Evolutionary conservation across 116 monocot genomes (phyloP).

Genomic region (Zostera marina): DNA sequence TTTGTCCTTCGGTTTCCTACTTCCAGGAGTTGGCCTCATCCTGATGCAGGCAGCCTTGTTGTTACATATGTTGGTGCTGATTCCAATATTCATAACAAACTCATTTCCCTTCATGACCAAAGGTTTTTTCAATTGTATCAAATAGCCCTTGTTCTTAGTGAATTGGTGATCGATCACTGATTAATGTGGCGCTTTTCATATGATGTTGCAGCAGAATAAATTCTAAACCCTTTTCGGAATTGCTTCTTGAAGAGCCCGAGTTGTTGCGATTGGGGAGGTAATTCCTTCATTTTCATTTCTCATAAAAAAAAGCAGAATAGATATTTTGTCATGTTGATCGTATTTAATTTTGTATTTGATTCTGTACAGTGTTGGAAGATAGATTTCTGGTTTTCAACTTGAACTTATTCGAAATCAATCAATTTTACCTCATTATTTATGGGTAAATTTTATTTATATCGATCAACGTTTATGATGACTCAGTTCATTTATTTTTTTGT

Average conservation of each 20-base stretch:
- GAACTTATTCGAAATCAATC: too few relatives aligned
- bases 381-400: too few relatives aligned
- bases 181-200: not conserved
- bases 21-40: constrained; percentile 94
- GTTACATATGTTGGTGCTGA: constrained; percentile 70
- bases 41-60: constrained; percentile 83
- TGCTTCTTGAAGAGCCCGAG: constrained; percentile 68
- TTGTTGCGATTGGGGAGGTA: constrained; percentile 65
- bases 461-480: too few relatives aligned
- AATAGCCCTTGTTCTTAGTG: not conserved
- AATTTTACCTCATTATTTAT: too few relatives aligned
- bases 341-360: too few relatives aligned
- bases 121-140: constrained; percentile 18
- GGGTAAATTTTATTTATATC: too few relatives aligned
- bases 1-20: constrained; percentile 91
- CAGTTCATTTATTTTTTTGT: too few relatives aligned
- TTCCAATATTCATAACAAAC: constrained; percentile 44
- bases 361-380: too few relatives aligned
- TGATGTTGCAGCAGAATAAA: constrained; percentile 9
- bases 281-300: constrained; percentile 7
- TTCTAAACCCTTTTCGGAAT: constrained; percentile 25
- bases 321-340: too few relatives aligned
- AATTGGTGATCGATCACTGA: not conserved
- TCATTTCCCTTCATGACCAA: constrained; percentile 37
- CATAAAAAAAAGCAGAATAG: too few relatives aligned